These are phyloP conservation scores for Malbranchea cinnamomea DNA, from an alignment of 2,329 filamentous ascomycete species.

Conservation along the genomic window DNA sequence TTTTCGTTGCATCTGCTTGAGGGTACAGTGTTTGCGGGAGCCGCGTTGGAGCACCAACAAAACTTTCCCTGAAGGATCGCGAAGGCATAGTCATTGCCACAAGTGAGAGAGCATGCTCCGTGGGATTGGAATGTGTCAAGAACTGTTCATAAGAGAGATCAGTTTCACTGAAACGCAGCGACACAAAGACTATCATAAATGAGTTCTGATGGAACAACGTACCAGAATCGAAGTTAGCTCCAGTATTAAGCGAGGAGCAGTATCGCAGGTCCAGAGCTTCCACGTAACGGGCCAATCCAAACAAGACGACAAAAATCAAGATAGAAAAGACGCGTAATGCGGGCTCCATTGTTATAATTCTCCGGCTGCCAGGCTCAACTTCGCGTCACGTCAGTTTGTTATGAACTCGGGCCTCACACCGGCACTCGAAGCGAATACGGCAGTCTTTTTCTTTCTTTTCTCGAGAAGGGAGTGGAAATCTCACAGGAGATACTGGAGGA, in stretches of 20 bases:
- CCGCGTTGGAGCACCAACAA: constrained; percentile 36
- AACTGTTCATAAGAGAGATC: constrained; percentile 17
- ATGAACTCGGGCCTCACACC: no score
- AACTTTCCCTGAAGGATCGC: constrained; percentile 30
- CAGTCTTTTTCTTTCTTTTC: no score
- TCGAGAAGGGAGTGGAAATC: no score
- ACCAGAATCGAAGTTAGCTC: constrained; percentile 22
- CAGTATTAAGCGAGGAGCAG: constrained; percentile 33
- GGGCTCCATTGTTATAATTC: no score
- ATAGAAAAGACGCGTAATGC: no score
- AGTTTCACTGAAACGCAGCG: constrained; percentile 11
- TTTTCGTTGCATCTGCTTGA: constrained; percentile 22
- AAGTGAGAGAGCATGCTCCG: constrained; percentile 27
- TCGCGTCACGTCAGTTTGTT: no score
- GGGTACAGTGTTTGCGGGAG: constrained; percentile 22
- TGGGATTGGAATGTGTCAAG: constrained; percentile 30
- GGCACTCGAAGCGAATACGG: no score
- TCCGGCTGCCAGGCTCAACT: no score
- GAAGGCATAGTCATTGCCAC: constrained; percentile 28
- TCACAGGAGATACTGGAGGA: no score
- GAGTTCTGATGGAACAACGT: constrained; percentile 12
- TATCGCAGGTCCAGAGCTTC: constrained; percentile 19
- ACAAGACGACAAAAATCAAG: no score
- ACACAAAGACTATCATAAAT: background rate
- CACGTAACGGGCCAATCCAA: no score